Evolutionary conservation across 208 protist species (phyloP).

Genomic region (Trypanosoma vivax): DNA sequence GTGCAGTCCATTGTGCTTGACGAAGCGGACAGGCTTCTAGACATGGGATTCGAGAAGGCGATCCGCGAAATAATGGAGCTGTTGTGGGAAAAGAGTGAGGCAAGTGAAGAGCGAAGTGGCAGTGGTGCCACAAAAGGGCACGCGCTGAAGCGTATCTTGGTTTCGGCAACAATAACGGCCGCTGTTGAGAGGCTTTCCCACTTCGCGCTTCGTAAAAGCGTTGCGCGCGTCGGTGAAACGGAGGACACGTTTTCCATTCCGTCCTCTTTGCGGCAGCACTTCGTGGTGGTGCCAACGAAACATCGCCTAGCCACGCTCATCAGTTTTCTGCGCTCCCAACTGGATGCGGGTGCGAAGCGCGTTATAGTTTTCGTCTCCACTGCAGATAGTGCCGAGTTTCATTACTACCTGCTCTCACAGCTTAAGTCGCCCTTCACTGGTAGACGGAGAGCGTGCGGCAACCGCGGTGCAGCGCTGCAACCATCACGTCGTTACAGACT

Average conservation of each 20-base stretch:
- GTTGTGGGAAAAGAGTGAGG: slow-evolving; percentile 30
- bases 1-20: slow-evolving; percentile 91
- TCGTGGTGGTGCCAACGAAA: slow-evolving; percentile 51
- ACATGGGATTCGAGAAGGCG: slow-evolving; percentile 98
- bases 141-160: slow-evolving; percentile 34
- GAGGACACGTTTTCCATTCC: slow-evolving; percentile 37
- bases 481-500: slow-evolving; percentile 10
- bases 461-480: background rate
- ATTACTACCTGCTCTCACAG: slow-evolving; percentile 49
- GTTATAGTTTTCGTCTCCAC: slow-evolving; percentile 78
- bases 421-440: slow-evolving; percentile 54
- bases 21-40: slow-evolving; percentile 94
- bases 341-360: slow-evolving; percentile 26
- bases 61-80: slow-evolving; percentile 96
- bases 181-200: slow-evolving; percentile 85
- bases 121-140: background rate
- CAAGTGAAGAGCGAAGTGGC: background rate
- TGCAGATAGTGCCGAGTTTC: slow-evolving; percentile 73
- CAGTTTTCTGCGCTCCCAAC: slow-evolving; percentile 59
- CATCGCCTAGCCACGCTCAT: slow-evolving; percentile 57
- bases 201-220: slow-evolving; percentile 59
- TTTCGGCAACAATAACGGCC: slow-evolving; percentile 58
- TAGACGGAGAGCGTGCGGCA: background rate
- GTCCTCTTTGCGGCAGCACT: slow-evolving; percentile 59
- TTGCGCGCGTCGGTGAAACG: slow-evolving; percentile 28